These are phyloP conservation scores for Choiromyces venosus DNA, from an alignment of 495 filamentous ascomycete genomes.

Conservation along the genomic window DNA sequence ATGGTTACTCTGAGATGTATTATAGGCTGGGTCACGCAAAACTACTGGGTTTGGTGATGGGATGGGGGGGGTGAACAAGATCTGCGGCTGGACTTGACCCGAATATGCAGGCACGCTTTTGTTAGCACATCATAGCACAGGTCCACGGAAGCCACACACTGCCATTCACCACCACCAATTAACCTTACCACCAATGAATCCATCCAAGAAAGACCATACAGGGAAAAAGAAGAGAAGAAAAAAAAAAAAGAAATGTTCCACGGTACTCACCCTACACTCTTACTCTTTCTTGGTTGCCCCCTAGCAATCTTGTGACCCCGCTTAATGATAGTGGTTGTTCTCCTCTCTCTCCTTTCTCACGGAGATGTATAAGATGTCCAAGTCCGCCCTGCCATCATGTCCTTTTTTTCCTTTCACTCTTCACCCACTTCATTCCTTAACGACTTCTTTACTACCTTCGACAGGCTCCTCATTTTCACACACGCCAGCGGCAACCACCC, in stretches of 20 bases:
- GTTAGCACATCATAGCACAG: neutral
- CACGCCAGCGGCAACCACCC: slow-evolving; percentile 40
- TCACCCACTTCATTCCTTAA: slow-evolving; percentile 21
- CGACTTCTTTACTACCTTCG: slow-evolving; percentile 33
- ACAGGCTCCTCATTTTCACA: slow-evolving; percentile 35
- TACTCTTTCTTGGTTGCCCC: no score
- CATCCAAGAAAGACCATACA: neutral
- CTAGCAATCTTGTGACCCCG: neutral
- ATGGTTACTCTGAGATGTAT: neutral
- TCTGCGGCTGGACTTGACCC: neutral
- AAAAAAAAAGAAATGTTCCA: neutral
- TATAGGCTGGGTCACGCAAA: neutral
- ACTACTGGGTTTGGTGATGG: no score
- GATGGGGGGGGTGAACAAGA: neutral
- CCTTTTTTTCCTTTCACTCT: slow-evolving; percentile 14
- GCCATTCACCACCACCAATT: neutral
- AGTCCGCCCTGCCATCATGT: slow-evolving; percentile 3
- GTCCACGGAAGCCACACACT: neutral
- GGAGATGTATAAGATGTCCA: slow-evolving; percentile 19
- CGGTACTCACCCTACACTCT: neutral
- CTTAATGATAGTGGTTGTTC: neutral
- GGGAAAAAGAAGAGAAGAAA: neutral
- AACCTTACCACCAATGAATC: neutral
- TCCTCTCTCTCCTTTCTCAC: neutral
- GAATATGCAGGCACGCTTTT: neutral